These are phyloP conservation scores for Pisolithus thermaeus DNA, from an alignment of 1,284 basidiomycete species.

Conservation along the genomic window DNA sequence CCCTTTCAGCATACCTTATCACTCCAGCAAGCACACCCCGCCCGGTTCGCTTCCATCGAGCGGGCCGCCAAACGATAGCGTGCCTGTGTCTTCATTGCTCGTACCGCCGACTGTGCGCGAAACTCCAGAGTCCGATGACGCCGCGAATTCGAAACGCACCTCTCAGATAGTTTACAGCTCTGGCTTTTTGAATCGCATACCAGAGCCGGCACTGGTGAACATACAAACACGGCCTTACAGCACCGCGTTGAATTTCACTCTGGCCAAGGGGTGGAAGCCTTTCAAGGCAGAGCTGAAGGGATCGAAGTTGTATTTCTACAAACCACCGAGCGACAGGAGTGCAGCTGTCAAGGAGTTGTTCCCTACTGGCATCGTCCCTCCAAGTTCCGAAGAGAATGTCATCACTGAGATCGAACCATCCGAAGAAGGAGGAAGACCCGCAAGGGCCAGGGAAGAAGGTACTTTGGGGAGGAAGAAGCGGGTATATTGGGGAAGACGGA, in stretches of 20 bases:
- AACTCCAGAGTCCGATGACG: conserved; percentile 18
- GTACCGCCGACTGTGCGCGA: conserved; percentile 46
- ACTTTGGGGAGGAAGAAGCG: conserved; percentile 48
- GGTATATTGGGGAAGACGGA: conserved; percentile 72
- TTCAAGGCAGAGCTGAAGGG: conserved; percentile 78
- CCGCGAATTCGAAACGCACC: conserved; percentile 42
- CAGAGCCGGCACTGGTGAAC: conserved; percentile 40
- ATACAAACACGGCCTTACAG: conserved; percentile 27
- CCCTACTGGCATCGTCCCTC: conserved; percentile 54
- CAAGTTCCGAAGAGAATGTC: conserved; percentile 42
- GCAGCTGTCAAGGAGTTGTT: conserved; percentile 67
- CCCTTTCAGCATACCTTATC: conserved; percentile 25
- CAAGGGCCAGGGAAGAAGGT: conserved; percentile 32
- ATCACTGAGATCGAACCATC: conserved; percentile 19
- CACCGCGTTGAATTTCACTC: conserved; percentile 23
- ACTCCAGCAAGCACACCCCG: conserved; percentile 26
- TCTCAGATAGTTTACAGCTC: conserved; percentile 73
- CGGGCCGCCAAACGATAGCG: conserved; percentile 16
- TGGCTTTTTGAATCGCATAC: conserved; percentile 69
- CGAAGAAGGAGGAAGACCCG: conserved; percentile 22
- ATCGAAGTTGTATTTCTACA: conserved; percentile 77
- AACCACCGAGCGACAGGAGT: conserved; percentile 64
- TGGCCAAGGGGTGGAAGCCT: conserved; percentile 73
- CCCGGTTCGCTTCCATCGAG: conserved; percentile 13
- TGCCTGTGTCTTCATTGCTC: conserved; percentile 35